Evolutionary conservation across 768 basidiomycete species (phyloP), one percentile per base, ranked within the genome.

Genomic region (Tricholoma terreum): DNA sequence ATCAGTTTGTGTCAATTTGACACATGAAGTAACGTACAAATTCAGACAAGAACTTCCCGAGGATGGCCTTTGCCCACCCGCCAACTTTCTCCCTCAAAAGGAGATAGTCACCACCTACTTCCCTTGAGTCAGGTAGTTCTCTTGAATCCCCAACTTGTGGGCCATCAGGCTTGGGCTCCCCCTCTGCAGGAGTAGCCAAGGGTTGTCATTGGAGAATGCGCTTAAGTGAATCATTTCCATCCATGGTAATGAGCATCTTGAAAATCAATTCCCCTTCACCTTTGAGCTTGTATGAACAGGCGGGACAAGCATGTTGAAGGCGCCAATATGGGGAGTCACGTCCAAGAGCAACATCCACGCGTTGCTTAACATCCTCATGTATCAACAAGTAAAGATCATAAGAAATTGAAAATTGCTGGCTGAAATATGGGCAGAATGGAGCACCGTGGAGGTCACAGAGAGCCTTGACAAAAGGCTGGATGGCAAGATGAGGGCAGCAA

Each of bases 161-260:
- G 8, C 49, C 49, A 33, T 50, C 30, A 7, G 57, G 34, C 22
- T 40, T 30, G 5, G 43, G n/a, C 51, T 49, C 52, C 36, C 51
- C 48, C 53, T 51, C 38, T 17, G 49, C 45, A 51, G 45, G 30
- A 8, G 15, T 4, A 14, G 27, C 30, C 34, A 19, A 10, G 0
- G 55, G 59, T 6, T 49, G 46, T 36, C 57, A 17, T 0, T 48
- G 49, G 2, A 54, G 43, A 24, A 67, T 31, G 9, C 65, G 57
- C 49, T 70, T 70, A n/a, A 68, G 55, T 1, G 70, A 73, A 43
- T 73, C 60, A 54, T 73, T 71, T 0, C 71, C 69, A 34, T 69
- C 72, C 49, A 70, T 60, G 3, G 65, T 60, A 10, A 61, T 15
- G 2, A 70, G 58, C 40, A 68, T 63, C 0, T 56, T 19, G 40